Evolutionary conservation across 2,329 filamentous ascomycete species (phyloP).

Genomic region (Apiospora hydei): DNA sequence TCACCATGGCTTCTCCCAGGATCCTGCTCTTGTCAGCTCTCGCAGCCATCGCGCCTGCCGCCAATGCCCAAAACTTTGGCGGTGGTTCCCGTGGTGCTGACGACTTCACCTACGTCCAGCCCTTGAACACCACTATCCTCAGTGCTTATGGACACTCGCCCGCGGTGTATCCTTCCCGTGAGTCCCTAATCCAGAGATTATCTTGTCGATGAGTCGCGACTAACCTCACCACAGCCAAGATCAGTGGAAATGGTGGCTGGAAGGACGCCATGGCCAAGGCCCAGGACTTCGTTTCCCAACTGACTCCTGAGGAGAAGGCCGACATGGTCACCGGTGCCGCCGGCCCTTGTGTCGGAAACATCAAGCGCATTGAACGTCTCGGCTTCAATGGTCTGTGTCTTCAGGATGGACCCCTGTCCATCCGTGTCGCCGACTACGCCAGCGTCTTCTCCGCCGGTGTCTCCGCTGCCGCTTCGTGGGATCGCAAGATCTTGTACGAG

Average conservation of each 20-base stretch:
- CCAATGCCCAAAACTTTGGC: slow-evolving; percentile 25
- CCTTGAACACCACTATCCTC: slow-evolving; percentile 49
- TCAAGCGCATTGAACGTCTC: slow-evolving; percentile 60
- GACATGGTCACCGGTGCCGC: slow-evolving; percentile 32
- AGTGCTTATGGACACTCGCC: slow-evolving; percentile 49
- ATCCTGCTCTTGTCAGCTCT: slow-evolving; percentile 27
- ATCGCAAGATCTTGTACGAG: slow-evolving; percentile 64
- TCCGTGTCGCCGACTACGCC: slow-evolving; percentile 70
- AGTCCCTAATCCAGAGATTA: no score
- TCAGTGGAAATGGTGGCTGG: slow-evolving; percentile 46
- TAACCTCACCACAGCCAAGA: slow-evolving; percentile 39
- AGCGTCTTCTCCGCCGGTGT: slow-evolving; percentile 76
- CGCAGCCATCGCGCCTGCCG: slow-evolving; percentile 25
- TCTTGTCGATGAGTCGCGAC: not conserved
- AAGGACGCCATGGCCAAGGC: slow-evolving; percentile 47
- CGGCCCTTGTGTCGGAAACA: slow-evolving; percentile 32
- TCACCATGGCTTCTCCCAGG: slow-evolving; percentile 29
- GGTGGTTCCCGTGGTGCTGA: slow-evolving; percentile 31
- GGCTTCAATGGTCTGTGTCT: slow-evolving; percentile 68
- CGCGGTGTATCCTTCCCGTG: slow-evolving; percentile 44
- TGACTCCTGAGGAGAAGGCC: slow-evolving; percentile 32
- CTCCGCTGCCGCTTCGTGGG: slow-evolving; percentile 74
- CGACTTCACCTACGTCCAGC: slow-evolving; percentile 49
- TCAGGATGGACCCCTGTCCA: slow-evolving; percentile 73
- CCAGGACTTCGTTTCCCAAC: slow-evolving; percentile 35